Evolutionary conservation across 139 green algal genomes (phyloP).

Genomic region (Chlamydomonas sphaeroides): DNA sequence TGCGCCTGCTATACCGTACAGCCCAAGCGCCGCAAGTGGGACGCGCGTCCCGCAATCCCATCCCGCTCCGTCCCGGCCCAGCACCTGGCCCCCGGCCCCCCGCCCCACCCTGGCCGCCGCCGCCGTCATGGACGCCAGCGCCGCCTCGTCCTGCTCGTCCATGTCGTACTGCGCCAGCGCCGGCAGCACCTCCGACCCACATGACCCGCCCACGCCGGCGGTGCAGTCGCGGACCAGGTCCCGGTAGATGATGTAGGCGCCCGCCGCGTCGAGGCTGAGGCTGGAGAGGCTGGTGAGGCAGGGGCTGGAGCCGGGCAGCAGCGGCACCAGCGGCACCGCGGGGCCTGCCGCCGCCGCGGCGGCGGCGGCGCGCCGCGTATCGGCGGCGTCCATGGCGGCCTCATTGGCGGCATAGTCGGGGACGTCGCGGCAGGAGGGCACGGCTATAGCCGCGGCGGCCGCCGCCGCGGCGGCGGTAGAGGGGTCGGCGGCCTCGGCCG

Average conservation of each 20-base stretch:
- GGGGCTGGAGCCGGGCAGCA: conserved; percentile 4
- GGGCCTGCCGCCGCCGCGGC: not conserved
- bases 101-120: not conserved
- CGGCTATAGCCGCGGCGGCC: conserved; percentile 17
- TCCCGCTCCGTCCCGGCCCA: too few species aligned
- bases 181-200: not conserved
- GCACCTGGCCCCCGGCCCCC: not conserved
- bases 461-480: too few species aligned
- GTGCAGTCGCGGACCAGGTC: conserved; percentile 19
- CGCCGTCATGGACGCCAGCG: conserved; percentile 32
- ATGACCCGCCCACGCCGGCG: too few species aligned
- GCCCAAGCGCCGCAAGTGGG: too few species aligned
- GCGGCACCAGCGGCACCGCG: not conserved
- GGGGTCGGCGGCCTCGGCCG: too few species aligned
- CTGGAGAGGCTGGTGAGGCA: not conserved
- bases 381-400: conserved; percentile 19
- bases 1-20: too few species aligned
- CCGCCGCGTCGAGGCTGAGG: conserved; percentile 8
- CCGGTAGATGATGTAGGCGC: conserved; percentile 49
- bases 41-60: too few species aligned
- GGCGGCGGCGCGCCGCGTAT: not conserved
- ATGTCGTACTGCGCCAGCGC: conserved; percentile 52
- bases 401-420: conserved; percentile 32
- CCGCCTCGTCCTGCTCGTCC: conserved; percentile 50
- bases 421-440: conserved; percentile 26